These are phyloP conservation scores for Blastomyces parvus DNA, from an alignment of 2,329 filamentous ascomycete species.

Conservation along the genomic window DNA sequence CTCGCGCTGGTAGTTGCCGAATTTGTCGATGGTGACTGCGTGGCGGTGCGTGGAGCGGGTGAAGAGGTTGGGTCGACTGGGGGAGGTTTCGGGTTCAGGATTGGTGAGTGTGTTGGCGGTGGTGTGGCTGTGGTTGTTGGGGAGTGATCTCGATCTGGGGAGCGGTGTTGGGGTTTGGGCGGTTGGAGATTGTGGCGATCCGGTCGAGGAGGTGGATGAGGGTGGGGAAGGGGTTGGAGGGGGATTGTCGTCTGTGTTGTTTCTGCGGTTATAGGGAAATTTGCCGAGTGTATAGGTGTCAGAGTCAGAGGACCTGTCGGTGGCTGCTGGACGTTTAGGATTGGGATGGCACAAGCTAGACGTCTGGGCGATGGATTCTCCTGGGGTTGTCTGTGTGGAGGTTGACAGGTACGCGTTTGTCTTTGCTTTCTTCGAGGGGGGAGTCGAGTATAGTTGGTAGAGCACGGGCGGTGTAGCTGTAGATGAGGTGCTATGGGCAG, in stretches of 20 bases:
- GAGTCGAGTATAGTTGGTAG: background rate
- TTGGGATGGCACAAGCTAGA: background rate
- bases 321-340: background rate
- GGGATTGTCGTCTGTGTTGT: background rate
- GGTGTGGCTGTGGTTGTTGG: background rate
- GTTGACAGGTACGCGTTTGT: background rate
- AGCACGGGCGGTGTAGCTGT: background rate
- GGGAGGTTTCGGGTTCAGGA: background rate
- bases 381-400: background rate
- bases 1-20: constrained; percentile 9
- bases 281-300: background rate
- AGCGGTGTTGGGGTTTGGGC: background rate
- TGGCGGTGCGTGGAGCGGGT: constrained; percentile 7
- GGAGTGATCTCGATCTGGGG: background rate
- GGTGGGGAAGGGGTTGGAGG: background rate
- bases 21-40: constrained; percentile 11
- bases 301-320: background rate
- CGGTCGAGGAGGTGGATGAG: background rate
- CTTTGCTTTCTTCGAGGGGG: constrained; percentile 2
- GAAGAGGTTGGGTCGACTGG: background rate
- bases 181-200: background rate
- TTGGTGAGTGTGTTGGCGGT: background rate
- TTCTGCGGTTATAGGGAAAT: background rate
- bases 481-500: background rate
- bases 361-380: background rate